Evolutionary conservation across 306 rosid genomes (phyloP).

Genomic region (Astragalus membranaceus): DNA sequence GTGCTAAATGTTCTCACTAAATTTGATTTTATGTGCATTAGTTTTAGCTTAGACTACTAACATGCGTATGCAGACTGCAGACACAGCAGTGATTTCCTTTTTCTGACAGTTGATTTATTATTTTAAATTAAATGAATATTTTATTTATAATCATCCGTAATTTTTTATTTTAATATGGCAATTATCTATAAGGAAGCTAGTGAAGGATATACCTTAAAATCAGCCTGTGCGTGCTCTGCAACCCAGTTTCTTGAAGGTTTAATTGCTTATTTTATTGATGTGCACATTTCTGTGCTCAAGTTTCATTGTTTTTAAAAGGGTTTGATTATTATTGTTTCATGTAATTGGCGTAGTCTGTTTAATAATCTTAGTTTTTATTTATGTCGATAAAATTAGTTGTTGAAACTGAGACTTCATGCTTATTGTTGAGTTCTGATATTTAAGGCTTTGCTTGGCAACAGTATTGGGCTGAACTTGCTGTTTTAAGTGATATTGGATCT

Average conservation of each 20-base stretch:
- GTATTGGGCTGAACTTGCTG: conserved; percentile 20
- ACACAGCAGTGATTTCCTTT: neutral
- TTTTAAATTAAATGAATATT: no score
- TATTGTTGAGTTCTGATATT: conserved; percentile 22
- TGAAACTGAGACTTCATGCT: conserved; percentile 16
- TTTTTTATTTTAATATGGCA: no score
- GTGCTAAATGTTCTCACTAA: no score
- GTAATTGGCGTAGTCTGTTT: neutral
- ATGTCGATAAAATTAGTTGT: neutral
- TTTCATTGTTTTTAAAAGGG: neutral
- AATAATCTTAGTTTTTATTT: neutral
- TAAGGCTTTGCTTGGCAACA: conserved; percentile 13
- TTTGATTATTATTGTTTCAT: neutral
- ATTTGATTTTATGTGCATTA: no score
- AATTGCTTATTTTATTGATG: neutral
- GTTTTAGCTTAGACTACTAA: no score
- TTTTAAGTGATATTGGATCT: conserved; percentile 26
- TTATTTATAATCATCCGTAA: no score
- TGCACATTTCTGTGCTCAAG: neutral
- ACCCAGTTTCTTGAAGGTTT: neutral
- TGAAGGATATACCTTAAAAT: no score
- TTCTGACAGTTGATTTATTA: no score
- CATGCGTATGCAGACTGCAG: no score
- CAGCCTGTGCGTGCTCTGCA: no score
- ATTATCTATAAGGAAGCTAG: no score